Percentiles rank a stretch among this genome's conserved stretches.
These are phyloP conservation scores for Ehretia macrophylla DNA, from an alignment of 257 asterid species.

Conservation along the genomic window DNA sequence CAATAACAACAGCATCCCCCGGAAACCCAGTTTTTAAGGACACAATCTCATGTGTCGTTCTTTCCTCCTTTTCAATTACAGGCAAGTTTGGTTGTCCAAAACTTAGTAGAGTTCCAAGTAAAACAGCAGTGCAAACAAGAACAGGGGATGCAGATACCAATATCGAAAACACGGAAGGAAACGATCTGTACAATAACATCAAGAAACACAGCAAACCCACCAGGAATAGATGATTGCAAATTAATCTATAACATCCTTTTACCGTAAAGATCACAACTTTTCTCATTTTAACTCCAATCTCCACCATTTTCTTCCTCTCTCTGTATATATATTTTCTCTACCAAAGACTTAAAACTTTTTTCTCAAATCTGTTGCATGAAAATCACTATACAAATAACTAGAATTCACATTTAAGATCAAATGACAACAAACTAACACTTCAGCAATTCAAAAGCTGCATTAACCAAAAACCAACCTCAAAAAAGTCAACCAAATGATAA, in stretches of 20 bases:
- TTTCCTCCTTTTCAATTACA: constrained; percentile 58
- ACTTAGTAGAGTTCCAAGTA: constrained; percentile 82
- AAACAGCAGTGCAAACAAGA: constrained; percentile 77
- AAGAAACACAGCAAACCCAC: constrained; percentile 66
- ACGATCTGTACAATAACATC: constrained; percentile 57
- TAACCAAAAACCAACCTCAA: constrained; percentile 31
- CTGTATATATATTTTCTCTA: not conserved
- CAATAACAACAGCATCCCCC: constrained; percentile 35
- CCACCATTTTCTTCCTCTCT: constrained; percentile 19
- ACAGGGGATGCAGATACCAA: constrained; percentile 76
- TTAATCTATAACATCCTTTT: constrained; percentile 45
- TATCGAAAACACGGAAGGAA: constrained; percentile 67
- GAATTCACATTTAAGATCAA: not conserved
- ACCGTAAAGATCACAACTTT: constrained; percentile 45
- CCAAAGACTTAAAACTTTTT: not conserved
- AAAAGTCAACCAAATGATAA: constrained; percentile 13
- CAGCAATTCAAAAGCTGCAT: constrained; percentile 2
- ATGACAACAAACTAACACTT: not conserved
- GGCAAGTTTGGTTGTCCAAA: constrained; percentile 74
- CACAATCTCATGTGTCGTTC: constrained; percentile 28
- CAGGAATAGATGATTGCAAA: constrained; percentile 67
- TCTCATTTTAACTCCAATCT: constrained; percentile 52
- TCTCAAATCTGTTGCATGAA: not conserved
- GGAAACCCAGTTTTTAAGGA: constrained; percentile 38
- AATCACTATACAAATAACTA: too few species aligned